These are phyloP conservation scores for Fraxinus anomala DNA, from an alignment of 257 asterid species.

Conservation along the genomic window DNA sequence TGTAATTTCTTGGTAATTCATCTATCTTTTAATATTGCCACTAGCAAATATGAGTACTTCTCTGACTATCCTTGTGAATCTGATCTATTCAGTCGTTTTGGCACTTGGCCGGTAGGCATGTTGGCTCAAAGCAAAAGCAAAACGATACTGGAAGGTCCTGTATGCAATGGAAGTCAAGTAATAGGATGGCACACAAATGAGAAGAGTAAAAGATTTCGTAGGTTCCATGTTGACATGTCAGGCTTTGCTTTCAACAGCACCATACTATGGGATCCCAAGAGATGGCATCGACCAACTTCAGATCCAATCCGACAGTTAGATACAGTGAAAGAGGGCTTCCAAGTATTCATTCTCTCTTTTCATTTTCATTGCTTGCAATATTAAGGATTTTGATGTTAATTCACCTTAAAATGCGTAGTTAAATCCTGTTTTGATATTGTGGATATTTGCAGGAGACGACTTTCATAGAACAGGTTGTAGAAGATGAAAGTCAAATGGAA, in stretches of 20 bases:
- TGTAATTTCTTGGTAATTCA: not conserved
- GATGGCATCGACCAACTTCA: conserved; percentile 78
- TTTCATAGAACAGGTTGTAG: conserved; percentile 87
- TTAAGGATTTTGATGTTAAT: not conserved
- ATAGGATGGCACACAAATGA: conserved; percentile 98
- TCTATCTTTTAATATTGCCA: conserved; percentile 6
- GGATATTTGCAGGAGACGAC: conserved; percentile 71
- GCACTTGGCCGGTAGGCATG: conserved; percentile 99
- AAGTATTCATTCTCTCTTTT: conserved; percentile 47
- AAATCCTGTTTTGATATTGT: conserved; percentile 23
- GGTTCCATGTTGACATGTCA: conserved; percentile 98
- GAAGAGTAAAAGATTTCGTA: conserved; percentile 81
- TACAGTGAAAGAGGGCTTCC: conserved; percentile 90
- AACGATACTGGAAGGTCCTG: conserved; percentile 85
- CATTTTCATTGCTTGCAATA: conserved; percentile 4
- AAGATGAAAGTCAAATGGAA: conserved; percentile 97
- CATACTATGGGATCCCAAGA: conserved; percentile 85
- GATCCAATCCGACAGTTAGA: conserved; percentile 76
- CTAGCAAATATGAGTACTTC: conserved; percentile 18
- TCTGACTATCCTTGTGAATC: conserved; percentile 25
- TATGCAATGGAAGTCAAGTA: conserved; percentile 86
- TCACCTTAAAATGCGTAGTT: conserved; percentile 7
- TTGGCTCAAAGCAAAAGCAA: conserved; percentile 80
- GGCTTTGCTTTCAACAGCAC: conserved; percentile 99
- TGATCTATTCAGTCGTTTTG: conserved; percentile 68